A percentile compares a stretch with the other conserved stretches of the same genome.
Conservation (phyloP, 2,329 filamentous ascomycete species). For the Exophiala mesophila region DNA sequence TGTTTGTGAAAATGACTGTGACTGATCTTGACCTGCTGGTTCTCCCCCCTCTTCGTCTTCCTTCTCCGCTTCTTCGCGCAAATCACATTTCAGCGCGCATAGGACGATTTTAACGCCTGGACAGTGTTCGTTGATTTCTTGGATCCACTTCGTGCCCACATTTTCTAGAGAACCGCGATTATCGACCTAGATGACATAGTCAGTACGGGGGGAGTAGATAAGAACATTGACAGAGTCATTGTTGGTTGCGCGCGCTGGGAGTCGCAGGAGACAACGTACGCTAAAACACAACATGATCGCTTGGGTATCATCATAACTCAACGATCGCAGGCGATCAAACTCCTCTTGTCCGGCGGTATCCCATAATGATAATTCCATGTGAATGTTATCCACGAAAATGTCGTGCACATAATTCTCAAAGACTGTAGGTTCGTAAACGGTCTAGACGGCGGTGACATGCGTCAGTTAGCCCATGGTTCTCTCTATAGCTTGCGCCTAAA, state of each 20-base stretch:
- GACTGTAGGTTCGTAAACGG: conserved; percentile 29
- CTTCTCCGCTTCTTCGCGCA: conserved; percentile 71
- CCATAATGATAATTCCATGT: conserved; percentile 97
- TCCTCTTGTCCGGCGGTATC: conserved; percentile 98
- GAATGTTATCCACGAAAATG: conserved; percentile 95
- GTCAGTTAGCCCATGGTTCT: no score
- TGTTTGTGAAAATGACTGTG: conserved; percentile 15
- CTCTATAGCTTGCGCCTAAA: no score
- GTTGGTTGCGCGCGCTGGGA: no score
- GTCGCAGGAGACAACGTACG: conserved; percentile 45
- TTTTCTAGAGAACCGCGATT: conserved; percentile 96
- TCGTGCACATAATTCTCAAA: conserved; percentile 97
- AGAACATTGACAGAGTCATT: conserved; percentile 1
- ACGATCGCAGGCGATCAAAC: conserved; percentile 90
- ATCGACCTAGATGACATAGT: conserved; percentile 57
- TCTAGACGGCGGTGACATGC: conserved; percentile 35
- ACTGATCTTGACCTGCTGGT: no score
- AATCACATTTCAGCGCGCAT: conserved; percentile 92
- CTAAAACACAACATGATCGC: conserved; percentile 99
- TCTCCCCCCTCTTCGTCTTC: conserved; percentile 55
- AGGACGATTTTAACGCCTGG: conserved; percentile 91
- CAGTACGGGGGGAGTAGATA: not conserved
- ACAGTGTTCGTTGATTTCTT: conserved; percentile 97
- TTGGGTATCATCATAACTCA: conserved; percentile 97
- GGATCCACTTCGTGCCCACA: conserved; percentile 97